These are phyloP conservation scores for Colletotrichum brevisporum DNA, from an alignment of 2,329 filamentous ascomycete genomes.

Conservation along the genomic window DNA sequence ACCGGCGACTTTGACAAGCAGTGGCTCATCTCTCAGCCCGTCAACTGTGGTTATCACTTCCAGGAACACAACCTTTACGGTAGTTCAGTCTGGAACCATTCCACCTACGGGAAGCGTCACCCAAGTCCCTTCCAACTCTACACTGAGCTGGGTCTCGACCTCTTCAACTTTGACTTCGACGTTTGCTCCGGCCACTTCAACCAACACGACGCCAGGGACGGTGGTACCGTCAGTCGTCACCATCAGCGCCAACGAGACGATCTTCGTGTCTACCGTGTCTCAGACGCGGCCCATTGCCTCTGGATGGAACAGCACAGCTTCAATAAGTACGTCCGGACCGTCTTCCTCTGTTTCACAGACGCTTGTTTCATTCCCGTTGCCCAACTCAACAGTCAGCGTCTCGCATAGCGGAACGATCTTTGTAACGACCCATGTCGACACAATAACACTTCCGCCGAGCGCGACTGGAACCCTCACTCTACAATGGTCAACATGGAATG, in stretches of 20 bases:
- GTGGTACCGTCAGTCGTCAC: not conserved
- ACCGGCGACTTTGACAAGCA: no score
- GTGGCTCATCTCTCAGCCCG: no score
- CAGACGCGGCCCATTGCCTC: not conserved
- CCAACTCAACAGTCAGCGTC: slow-evolving; percentile 14
- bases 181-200: not conserved
- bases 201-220: not conserved
- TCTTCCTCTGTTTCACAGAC: not conserved
- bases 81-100: no score
- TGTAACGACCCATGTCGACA: not conserved
- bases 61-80: not conserved
- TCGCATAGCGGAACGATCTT: slow-evolving; percentile 12
- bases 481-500: not conserved
- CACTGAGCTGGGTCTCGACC: no score
- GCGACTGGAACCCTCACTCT: not conserved
- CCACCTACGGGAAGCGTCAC: no score
- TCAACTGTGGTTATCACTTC: not conserved
- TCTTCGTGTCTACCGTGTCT: not conserved
- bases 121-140: no score
- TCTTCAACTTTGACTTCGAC: not conserved
- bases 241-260: not conserved
- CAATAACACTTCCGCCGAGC: not conserved
- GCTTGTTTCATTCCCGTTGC: not conserved
- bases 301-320: slow-evolving; percentile 8
- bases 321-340: not conserved